These are phyloP conservation scores for Coniochaeta sp. DNA, from an alignment of 2,329 filamentous ascomycete genomes.

Conservation along the genomic window DNA sequence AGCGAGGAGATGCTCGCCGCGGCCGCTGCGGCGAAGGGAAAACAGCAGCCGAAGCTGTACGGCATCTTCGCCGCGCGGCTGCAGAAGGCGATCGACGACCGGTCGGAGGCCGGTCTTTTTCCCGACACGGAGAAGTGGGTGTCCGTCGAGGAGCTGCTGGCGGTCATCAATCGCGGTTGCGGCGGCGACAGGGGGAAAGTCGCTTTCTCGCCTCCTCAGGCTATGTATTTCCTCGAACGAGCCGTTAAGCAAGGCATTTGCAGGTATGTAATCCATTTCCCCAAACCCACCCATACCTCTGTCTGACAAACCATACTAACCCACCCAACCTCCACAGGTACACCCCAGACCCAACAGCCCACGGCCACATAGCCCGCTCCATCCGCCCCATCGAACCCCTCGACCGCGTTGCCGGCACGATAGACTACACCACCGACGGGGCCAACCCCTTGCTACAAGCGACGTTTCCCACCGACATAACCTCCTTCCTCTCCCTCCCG, in stretches of 20 bases:
- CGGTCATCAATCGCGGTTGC: conserved; percentile 18
- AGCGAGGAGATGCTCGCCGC: conserved; percentile 15
- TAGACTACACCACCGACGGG: not conserved
- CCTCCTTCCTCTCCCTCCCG: no score
- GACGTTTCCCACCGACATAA: not conserved
- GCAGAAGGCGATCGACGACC: conserved; percentile 23
- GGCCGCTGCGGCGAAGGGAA: conserved; percentile 8
- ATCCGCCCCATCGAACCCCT: not conserved
- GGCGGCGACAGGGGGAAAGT: conserved; percentile 12
- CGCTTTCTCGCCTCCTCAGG: conserved; percentile 23
- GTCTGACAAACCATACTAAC: no score
- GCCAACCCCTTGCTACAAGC: no score
- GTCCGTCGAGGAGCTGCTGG: conserved; percentile 18
- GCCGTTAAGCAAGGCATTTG: conserved; percentile 19
- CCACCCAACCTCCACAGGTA: conserved; percentile 11
- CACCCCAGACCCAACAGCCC: not conserved
- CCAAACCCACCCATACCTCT: no score
- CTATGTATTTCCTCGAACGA: conserved; percentile 21
- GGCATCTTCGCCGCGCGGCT: conserved; percentile 24
- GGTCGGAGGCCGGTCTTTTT: conserved; percentile 19
- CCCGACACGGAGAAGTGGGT: conserved; percentile 11
- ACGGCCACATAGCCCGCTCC: not conserved
- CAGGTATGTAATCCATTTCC: conserved; percentile 11
- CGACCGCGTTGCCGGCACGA: not conserved
- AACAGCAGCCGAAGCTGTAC: conserved; percentile 20